Base-by-base conservation (phyloP, 225 moss, liverwort and hornwort species). In the Rhytidiadelphus loreus region DNA sequence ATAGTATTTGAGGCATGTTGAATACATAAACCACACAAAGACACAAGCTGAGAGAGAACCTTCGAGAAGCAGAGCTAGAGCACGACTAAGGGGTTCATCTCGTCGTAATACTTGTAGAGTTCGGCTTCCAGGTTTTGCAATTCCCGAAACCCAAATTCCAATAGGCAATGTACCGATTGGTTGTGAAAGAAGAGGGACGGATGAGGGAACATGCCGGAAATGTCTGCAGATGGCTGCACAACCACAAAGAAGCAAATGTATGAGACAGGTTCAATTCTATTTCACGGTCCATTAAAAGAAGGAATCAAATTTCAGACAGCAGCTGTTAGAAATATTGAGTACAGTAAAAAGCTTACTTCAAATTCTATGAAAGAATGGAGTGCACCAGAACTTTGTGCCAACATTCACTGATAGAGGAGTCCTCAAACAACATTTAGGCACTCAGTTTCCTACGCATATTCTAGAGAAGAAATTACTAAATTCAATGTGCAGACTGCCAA, bases 91-190 rank as follows among this genome's bases (percentile, higher is more conserved):
- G 83, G 95, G 90, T 89, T 97, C 94, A 71, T 96, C 93, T 28
- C 95, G 91, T 52, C 93, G 93, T 88, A 99, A 91, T 65, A 95
- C 90, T 86, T 95, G 94, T 46, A 99, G 90, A 25, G 93, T 92
- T 91, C 94, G 96, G 57, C 92, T 94, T 86, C 91, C 87, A 69
- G 86, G 91, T 86, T 96, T 88, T 59, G 92, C 96, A 81, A 96
- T 95, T 68, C 96, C 96, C 20, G 97, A 95, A 91, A 96, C 92
- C 98, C 98, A 99, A 82, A 93, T 96, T 86, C 98, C 98, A 83
- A 99, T 89, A 21, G 93, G 95, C 85, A 99, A 88, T 55, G 91
- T 95, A 70, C 95, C 96, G 89, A 99, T 95, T 41, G 98, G 96
- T 91, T 99, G 97, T 71, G 96, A 92, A 79, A 99, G 93, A 65